phyloP scores from a whole-genome alignment of 805 yeast genomes.

The Metschnikowia lachancei region DNA sequence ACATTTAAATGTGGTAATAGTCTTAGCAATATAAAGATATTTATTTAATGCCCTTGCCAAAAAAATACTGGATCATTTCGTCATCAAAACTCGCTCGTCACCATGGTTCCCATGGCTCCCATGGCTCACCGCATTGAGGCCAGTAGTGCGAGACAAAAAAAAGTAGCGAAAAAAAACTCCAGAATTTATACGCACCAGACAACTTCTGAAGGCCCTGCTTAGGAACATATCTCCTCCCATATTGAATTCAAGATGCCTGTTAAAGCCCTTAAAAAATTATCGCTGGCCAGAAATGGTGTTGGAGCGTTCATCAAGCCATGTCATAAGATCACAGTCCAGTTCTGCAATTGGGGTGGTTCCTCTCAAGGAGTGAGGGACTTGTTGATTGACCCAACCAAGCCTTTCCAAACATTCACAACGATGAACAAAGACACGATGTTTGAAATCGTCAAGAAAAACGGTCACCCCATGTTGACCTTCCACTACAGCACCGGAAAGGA shows the following conservation, averaged over 20 bases:
- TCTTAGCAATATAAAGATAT: too few species aligned
- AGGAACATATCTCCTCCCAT: background rate
- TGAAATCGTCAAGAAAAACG: constrained; percentile 63
- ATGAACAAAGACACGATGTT: constrained; percentile 68
- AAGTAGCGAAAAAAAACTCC: constrained; percentile 2
- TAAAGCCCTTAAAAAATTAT: constrained; percentile 55
- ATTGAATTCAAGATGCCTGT: constrained; percentile 44
- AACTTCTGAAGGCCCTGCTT: background rate
- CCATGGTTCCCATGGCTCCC: too few species aligned
- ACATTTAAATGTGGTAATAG: too few species aligned
- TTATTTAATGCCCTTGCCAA: too few species aligned
- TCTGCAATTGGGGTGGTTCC: constrained; percentile 95
- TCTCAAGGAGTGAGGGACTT: constrained; percentile 70
- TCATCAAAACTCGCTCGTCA: too few species aligned
- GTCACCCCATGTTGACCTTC: constrained; percentile 71
- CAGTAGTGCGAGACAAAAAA: constrained; percentile 1
- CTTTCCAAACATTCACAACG: constrained; percentile 57
- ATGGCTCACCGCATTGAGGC: background rate
- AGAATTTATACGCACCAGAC: background rate
- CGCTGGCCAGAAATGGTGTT: constrained; percentile 71
- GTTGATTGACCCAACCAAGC: constrained; percentile 33
- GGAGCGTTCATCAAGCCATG: constrained; percentile 77
- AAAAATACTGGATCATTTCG: too few species aligned
- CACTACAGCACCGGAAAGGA: constrained; percentile 33
- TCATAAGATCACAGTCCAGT: constrained; percentile 68